These are phyloP conservation scores for Nothophoma quercina DNA, from an alignment of 2,329 filamentous ascomycete species.

Conservation along the genomic window DNA sequence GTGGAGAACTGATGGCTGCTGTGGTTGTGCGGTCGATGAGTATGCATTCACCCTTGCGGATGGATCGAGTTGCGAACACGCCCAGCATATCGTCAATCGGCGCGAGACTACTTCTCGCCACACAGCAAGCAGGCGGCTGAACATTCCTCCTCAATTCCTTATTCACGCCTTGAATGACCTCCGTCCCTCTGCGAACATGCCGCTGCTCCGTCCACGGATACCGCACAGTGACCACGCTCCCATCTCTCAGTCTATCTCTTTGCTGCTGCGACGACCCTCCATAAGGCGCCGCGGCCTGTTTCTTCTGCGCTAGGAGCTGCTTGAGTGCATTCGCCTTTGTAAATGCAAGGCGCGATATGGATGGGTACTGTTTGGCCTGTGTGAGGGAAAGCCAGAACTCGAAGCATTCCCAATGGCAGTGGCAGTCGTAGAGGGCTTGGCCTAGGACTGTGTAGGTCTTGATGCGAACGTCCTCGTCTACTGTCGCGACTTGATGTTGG, in stretches of 20 bases:
- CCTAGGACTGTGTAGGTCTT: slow-evolving; percentile 18
- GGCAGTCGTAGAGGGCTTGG: slow-evolving; percentile 34
- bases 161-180: slow-evolving; percentile 13
- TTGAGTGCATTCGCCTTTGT: slow-evolving; percentile 8
- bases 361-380: neutral
- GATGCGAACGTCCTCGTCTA: neutral
- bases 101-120: slow-evolving; percentile 11
- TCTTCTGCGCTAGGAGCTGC: slow-evolving; percentile 17
- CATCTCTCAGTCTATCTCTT: slow-evolving; percentile 23
- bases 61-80: slow-evolving; percentile 13
- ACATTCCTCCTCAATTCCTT: neutral
- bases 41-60: slow-evolving; percentile 24
- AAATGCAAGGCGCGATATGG: neutral
- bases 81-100: slow-evolving; percentile 16
- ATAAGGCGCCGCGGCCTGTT: slow-evolving; percentile 9
- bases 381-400: slow-evolving; percentile 14
- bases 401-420: slow-evolving; percentile 29
- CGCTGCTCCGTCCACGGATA: slow-evolving; percentile 22
- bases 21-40: slow-evolving; percentile 19
- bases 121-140: slow-evolving; percentile 1
- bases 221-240: slow-evolving; percentile 22
- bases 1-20: slow-evolving; percentile 25
- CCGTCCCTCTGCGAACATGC: slow-evolving; percentile 9
- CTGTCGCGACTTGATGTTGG: no score
- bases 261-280: slow-evolving; percentile 16